Evolutionary conservation across 345 rosid species (phyloP).

Genomic region (Firmiana major): DNA sequence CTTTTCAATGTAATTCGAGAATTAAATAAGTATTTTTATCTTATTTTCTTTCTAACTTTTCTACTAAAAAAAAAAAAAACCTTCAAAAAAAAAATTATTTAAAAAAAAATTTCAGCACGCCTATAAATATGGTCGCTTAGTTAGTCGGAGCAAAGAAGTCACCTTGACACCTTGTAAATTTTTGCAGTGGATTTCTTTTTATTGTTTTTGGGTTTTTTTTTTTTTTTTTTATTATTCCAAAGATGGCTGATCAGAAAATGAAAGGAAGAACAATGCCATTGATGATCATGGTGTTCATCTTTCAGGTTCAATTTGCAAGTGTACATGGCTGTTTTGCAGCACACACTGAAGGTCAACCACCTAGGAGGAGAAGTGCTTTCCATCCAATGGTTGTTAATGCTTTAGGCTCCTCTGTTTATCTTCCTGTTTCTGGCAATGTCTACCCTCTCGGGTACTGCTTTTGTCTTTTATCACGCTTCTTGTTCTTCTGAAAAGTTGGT

Average conservation of each 20-base stretch:
- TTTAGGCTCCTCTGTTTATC: neutral
- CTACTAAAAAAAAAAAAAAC: neutral
- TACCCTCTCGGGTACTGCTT: constrained; percentile 2
- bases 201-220: neutral
- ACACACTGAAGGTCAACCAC: neutral
- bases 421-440: constrained; percentile 10
- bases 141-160: neutral
- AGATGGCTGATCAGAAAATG: neutral
- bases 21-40: too few relatives aligned
- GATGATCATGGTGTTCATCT: neutral
- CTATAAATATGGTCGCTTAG: neutral
- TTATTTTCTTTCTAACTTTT: neutral
- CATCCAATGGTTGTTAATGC: neutral
- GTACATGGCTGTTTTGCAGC: neutral
- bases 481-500: neutral
- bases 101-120: neutral
- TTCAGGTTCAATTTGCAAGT: neutral
- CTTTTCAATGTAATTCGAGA: too few relatives aligned
- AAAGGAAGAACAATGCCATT: neutral
- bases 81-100: neutral
- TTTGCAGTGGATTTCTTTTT: neutral
- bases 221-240: too few relatives aligned
- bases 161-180: neutral
- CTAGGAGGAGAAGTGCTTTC: neutral
- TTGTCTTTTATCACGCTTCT: neutral